Base-by-base conservation (phyloP, 805 yeast species). In the Peterozyma toletana region DNA sequence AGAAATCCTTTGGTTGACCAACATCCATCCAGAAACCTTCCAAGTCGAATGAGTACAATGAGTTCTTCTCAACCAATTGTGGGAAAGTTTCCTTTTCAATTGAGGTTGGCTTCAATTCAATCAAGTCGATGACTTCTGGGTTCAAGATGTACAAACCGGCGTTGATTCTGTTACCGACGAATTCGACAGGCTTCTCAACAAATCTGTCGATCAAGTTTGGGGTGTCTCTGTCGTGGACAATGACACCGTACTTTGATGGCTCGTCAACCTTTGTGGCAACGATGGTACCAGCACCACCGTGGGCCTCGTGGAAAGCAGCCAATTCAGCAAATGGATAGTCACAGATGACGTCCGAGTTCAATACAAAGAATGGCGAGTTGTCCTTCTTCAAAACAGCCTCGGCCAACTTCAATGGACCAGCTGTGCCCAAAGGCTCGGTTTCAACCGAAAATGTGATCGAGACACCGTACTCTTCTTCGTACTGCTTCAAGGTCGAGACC, bases 21-120 rank as follows among this genome's bases (percentile, higher is more conserved):
- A 93, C 97, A 70, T 93, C 99, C 99, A 93, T 93, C 99, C 99
- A 93, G 86, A 82, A 93, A 54, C 99, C 98, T 76, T 93, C 97
- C 63, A 93, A 80, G 70, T 93, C 99, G 62, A 86, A 93, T 44
- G 98, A 90, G 78, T 83, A 93, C 60, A 93, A 78, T 49, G 83
- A 77, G 63, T 84, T 89, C 64, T 83, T 73, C 70, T 86, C 95
- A 54, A 95, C 97, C 59, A 93, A 79, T 59, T 75, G 71, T 60
- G 99, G 99, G 96, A 93, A 93, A 56, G 97, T 90, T 78, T 93
- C 99, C 83, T 90, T 90, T 78, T 93, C 99, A 59, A 93, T 93
- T 42, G 98, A 91, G 56, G 99, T 93, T 68, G 99, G 99, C 70
- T 90, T 89, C 80, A 91, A 78, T 64, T 93, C 98, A 63, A 93